Base-by-base conservation (phyloP, 2,329 filamentous ascomycete genomes). In the Pseudogymnoascus sp. region DNA sequence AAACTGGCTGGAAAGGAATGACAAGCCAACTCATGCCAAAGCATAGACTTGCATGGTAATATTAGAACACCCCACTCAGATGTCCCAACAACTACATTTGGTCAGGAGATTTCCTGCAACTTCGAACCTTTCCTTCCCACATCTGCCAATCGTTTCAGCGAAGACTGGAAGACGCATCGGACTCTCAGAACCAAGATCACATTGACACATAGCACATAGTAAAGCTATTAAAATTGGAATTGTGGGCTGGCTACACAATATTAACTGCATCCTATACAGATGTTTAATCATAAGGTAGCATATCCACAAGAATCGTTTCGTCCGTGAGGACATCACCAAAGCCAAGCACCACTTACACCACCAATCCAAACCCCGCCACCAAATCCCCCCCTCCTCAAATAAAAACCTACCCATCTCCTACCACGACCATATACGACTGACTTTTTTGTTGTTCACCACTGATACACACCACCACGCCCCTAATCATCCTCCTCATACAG, bases 141-240 rank as follows among this genome's bases (percentile, higher is more conserved):
- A 38, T 38, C 36, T 15, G 36, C 36, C 36, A 38, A 38, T 38
- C 36, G 36, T 38, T 38, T 38, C 36, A 15, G 36, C 15, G 36
- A 38, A 38, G 36, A 38, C 36, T 38, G 36, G 36, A n/a, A n/a
- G n/a, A n/a, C n/a, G 36, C 36, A 15, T 55, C 17, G n/a, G 27
- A 35, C 48, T 15, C 25, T 55, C 48, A 55, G 31, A 55, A 55
- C n/a, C 48, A 55, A 55, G 48, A 55, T 55, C 27, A 55, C 13
- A 35, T 55, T 55, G 27, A 55, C 48, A 17, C 4, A 29, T 9
- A 29, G 17, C 48, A 55, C 38, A 39, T 39, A 39, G 36, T 12
- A 4, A 39, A 39, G 38, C n/a, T 39, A 39, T 39, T 15, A 39
- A 39, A 39, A 8, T 17, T 39, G 38, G 17, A 39, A 39, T 39